These are phyloP conservation scores for Fraxinus floribunda DNA, from an alignment of 305 asterid species.

Conservation along the genomic window DNA sequence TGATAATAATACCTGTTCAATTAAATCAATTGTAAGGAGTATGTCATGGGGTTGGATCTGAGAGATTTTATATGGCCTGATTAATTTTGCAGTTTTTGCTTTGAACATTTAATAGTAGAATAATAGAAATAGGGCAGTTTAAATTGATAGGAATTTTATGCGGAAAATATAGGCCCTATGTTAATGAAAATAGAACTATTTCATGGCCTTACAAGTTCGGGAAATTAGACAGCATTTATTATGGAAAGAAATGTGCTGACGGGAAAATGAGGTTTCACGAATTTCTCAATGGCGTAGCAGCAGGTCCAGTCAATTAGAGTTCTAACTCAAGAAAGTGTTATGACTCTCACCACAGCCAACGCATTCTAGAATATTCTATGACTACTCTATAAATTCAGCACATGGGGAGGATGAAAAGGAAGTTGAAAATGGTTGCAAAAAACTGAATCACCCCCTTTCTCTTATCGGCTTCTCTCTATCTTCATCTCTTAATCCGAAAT, in stretches of 20 bases:
- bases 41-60: conserved; percentile 4
- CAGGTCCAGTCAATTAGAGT: background rate
- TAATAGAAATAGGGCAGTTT: background rate
- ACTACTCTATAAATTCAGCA: too few relatives aligned
- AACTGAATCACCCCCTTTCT: too few relatives aligned
- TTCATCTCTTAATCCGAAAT: too few relatives aligned
- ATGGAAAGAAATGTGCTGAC: background rate
- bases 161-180: background rate
- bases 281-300: background rate
- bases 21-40: background rate
- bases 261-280: background rate
- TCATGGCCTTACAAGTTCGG: background rate
- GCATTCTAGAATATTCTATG: too few relatives aligned
- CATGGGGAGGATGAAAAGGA: too few relatives aligned
- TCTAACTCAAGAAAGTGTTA: background rate
- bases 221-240: background rate
- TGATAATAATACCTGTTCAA: background rate
- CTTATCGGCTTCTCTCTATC: too few relatives aligned
- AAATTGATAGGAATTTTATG: background rate
- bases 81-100: background rate
- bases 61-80: background rate
- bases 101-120: background rate
- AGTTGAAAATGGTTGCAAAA: too few relatives aligned
- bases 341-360: too few relatives aligned
- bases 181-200: background rate